Conservation (phyloP, 1,284 basidiomycete genomes). For the Paramarasmius palmivorus region DNA sequence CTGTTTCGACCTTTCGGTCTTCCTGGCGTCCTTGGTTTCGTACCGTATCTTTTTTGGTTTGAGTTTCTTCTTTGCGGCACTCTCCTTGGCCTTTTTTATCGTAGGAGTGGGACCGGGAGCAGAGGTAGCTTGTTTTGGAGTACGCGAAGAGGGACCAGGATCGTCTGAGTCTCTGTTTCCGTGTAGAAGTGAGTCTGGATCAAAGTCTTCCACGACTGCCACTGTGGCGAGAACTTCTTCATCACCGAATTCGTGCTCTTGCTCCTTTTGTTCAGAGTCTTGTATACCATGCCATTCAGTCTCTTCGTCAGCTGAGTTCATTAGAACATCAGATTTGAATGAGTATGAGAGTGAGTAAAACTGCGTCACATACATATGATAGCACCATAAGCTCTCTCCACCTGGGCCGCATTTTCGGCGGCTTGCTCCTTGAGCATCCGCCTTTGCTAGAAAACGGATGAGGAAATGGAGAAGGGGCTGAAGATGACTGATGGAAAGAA, state of each 20-base stretch:
- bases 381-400: constrained; percentile 72
- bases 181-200: constrained; percentile 59
- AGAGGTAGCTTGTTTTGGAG: constrained; percentile 2
- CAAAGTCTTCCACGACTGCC: constrained; percentile 81
- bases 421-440: constrained; percentile 71
- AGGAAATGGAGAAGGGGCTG: constrained; percentile 12
- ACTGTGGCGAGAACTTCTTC: constrained; percentile 81
- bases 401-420: constrained; percentile 62
- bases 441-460: constrained; percentile 52
- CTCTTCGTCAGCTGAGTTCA: constrained; percentile 24
- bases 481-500: constrained; percentile 32
- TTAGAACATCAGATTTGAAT: constrained; percentile 6
- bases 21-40: constrained; percentile 63
- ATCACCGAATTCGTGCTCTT: constrained; percentile 69
- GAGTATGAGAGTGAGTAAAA: constrained; percentile 10
- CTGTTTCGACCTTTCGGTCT: constrained; percentile 56
- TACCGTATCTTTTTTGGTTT: constrained; percentile 56
- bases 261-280: constrained; percentile 33
- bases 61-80: constrained; percentile 6
- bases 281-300: constrained; percentile 45
- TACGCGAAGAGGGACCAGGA: not conserved
- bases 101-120: constrained; percentile 7
- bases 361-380: constrained; percentile 16
- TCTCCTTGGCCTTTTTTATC: constrained; percentile 1
- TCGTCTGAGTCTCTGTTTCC: constrained; percentile 29